Evolutionary conservation across 2,329 filamentous ascomycete genomes (phyloP), one percentile per base, ranked within the genome.

Genomic region (Colletotrichum navitas): DNA sequence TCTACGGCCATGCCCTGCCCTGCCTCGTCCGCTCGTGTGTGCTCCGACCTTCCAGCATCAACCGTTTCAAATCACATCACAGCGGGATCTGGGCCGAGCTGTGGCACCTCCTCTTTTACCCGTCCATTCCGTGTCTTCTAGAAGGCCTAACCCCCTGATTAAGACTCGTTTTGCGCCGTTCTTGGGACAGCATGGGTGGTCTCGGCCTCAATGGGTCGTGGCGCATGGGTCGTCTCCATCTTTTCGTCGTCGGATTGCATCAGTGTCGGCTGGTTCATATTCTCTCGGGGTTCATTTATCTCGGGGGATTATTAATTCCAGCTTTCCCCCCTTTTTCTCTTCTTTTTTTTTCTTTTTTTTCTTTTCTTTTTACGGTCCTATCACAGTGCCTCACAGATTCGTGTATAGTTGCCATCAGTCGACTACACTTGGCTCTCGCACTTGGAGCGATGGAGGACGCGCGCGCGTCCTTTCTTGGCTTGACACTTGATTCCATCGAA

Each of bases 11-110:
- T 60, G 54, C 62, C 24, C 55, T 71, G 63, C 36, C 62, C 41
- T 60, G 54, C 62, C 24, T 59, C 58, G 26, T 58, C 68, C 64
- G 63, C 68, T 68, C 45, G 43, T 21, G 26, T 64, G 59, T 55
- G 69, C 47, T 39, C 68, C 65, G 54, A 63, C 51, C 59, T 64
- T 72, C 69, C 45, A 72, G 65, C 69, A 69, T 69, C 69, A 69
- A 60, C 69, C 65, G 69, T 72, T 72, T 72, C 69, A 72, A 63
- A 72, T 64, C 59, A 68, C 65, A 72, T 72, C 69, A 64, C 69
- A 55, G 69, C 69, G 59, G 69, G 60, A 72, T 63, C 65, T 72
- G 54, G 60, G 59, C 69, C 69, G 68, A 71, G 59, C 39, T 63
- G 68, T 68, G 59, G 68, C 52, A 55, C 69, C 69, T 72, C 69